Conservation (phyloP, 495 filamentous ascomycete species). For the Neurospora africana region DNA sequence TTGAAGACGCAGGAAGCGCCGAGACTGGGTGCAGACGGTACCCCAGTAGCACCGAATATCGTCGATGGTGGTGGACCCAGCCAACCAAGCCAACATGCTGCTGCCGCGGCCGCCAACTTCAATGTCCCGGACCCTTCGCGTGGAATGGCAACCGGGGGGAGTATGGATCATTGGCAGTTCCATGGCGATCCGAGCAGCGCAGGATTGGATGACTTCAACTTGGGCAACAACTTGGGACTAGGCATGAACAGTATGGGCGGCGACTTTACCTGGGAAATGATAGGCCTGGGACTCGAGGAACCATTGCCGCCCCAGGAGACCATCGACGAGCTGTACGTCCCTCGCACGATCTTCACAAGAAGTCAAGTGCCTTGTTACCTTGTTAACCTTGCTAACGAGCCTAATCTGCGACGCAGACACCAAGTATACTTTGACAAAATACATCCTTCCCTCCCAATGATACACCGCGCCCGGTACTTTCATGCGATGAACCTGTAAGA, state of each 20-base stretch:
- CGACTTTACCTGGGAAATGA: slow-evolving; percentile 77
- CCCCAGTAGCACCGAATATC: slow-evolving; percentile 21
- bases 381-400: neutral
- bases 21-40: slow-evolving; percentile 20
- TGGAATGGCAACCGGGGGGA: slow-evolving; percentile 30
- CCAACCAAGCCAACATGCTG: slow-evolving; percentile 19
- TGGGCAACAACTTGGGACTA: slow-evolving; percentile 37
- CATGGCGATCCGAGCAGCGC: slow-evolving; percentile 35
- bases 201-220: slow-evolving; percentile 39
- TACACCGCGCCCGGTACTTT: slow-evolving; percentile 78
- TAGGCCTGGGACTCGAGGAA: slow-evolving; percentile 84
- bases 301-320: slow-evolving; percentile 79
- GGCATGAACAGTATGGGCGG: slow-evolving; percentile 23
- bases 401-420: slow-evolving; percentile 40
- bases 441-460: slow-evolving; percentile 73
- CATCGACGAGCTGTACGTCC: slow-evolving; percentile 75
- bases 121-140: slow-evolving; percentile 34
- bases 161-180: slow-evolving; percentile 43
- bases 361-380: neutral
- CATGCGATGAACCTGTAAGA: slow-evolving; percentile 67
- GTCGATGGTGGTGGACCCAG: slow-evolving; percentile 21
- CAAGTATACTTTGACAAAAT: slow-evolving; percentile 85
- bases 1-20: slow-evolving; percentile 60
- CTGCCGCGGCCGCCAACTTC: slow-evolving; percentile 31
- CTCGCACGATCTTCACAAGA: neutral